Conservation (phyloP, 345 rosid species). For the Cardamine occulta region DNA sequence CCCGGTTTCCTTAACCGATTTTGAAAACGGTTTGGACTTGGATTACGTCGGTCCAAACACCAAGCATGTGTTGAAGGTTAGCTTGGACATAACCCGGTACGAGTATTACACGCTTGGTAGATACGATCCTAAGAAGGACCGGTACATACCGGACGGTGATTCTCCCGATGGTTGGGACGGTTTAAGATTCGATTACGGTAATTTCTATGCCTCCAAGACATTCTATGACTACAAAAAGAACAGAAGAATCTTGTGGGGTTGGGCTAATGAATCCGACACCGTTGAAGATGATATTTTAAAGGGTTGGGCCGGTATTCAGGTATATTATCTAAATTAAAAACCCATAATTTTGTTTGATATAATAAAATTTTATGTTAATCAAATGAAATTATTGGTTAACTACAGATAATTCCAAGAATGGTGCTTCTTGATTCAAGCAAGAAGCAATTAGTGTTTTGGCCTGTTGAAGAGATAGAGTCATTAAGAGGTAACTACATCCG, state of each 20-base stretch:
- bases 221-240: constrained; percentile 62
- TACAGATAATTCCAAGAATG: constrained; percentile 64
- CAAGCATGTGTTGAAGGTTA: constrained; percentile 72
- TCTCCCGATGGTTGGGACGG: constrained; percentile 77
- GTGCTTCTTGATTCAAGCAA: constrained; percentile 61
- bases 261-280: constrained; percentile 83
- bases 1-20: constrained; percentile 54
- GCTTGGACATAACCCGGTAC: constrained; percentile 69
- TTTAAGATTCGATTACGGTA: constrained; percentile 76
- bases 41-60: constrained; percentile 35
- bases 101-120: constrained; percentile 79
- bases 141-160: constrained; percentile 58
- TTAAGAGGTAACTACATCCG: constrained; percentile 48
- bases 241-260: constrained; percentile 74
- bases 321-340: not conserved
- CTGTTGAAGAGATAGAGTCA: constrained; percentile 64
- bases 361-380: not conserved
- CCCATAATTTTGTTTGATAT: not conserved
- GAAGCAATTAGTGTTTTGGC: constrained; percentile 77
- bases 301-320: constrained; percentile 95
- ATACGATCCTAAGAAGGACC: constrained; percentile 49
- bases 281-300: constrained; percentile 44
- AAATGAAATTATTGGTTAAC: not conserved
- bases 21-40: constrained; percentile 56
- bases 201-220: constrained; percentile 84